Conservation (phyloP, 768 basidiomycete species). For the Termitomyces heimii region DNA sequence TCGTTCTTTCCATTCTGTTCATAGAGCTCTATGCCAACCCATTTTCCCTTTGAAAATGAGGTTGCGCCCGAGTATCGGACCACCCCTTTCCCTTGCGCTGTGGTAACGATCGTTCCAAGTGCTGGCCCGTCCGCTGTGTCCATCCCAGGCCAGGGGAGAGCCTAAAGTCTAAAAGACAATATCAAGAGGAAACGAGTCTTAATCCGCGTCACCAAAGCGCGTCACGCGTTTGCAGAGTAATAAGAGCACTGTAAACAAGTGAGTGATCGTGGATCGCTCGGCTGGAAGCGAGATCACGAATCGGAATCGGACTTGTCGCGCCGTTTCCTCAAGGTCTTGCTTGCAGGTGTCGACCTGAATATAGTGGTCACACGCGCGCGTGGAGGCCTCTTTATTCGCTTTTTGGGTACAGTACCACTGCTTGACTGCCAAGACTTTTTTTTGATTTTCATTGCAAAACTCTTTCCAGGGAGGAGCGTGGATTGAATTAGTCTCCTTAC, state of each 20-base stretch:
- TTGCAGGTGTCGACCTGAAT: neutral
- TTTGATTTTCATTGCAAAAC: neutral
- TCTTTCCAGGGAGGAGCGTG: conserved; percentile 1
- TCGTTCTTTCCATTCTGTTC: conserved; percentile 93
- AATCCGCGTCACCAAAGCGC: conserved; percentile 4
- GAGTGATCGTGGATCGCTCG: neutral
- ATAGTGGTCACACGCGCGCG: neutral
- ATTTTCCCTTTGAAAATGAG: conserved; percentile 82
- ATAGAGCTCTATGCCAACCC: conserved; percentile 90
- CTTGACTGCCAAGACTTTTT: neutral
- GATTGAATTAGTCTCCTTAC: neutral
- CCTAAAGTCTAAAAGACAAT: neutral
- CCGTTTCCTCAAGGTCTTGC: conserved; percentile 2
- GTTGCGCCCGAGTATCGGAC: conserved; percentile 86
- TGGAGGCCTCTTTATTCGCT: neutral
- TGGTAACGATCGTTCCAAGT: conserved; percentile 73
- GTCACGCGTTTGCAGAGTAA: neutral
- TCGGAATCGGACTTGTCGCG: conserved; percentile 8
- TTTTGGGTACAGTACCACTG: neutral
- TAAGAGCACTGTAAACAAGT: neutral
- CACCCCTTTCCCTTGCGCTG: conserved; percentile 75
- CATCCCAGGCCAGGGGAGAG: neutral
- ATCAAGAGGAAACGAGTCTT: neutral
- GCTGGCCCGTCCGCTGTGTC: conserved; percentile 21
- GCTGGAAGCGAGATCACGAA: conserved; percentile 4